These are phyloP conservation scores for Fusarium sp. DNA, from an alignment of 2,329 filamentous ascomycete species.

Conservation along the genomic window DNA sequence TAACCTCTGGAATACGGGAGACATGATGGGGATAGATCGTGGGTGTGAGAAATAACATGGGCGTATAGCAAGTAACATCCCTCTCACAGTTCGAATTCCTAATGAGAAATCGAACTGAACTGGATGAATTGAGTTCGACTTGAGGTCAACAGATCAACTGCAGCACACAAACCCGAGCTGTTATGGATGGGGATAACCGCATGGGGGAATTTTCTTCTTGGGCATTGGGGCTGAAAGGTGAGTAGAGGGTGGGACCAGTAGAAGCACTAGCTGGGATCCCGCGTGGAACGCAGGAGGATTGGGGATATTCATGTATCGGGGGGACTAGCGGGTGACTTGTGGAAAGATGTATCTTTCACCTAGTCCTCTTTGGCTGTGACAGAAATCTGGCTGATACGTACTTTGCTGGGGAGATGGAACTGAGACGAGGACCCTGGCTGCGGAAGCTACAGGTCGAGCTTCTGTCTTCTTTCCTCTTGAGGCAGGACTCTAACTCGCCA, in stretches of 20 bases:
- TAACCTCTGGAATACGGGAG: conserved; percentile 30
- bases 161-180: background rate
- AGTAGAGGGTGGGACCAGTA: conserved; percentile 26
- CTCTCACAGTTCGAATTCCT: background rate
- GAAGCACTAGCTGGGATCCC: conserved; percentile 32
- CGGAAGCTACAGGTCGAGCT: conserved; percentile 37
- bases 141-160: conserved; percentile 25
- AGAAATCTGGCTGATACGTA: conserved; percentile 27
- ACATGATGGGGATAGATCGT: conserved; percentile 2
- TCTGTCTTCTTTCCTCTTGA: conserved; percentile 38
- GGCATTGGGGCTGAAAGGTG: conserved; percentile 41
- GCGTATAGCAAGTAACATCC: conserved; percentile 7
- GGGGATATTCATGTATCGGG: conserved; percentile 42
- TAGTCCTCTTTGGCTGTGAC: conserved; percentile 4
- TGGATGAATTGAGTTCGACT: conserved; percentile 1
- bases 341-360: conserved; percentile 1
- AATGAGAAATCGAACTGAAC: background rate
- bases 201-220: conserved; percentile 37
- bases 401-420: conserved; percentile 23
- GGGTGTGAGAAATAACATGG: background rate
- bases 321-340: conserved; percentile 7
- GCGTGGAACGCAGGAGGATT: conserved; percentile 35
- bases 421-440: conserved; percentile 20
- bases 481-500: conserved; percentile 27
- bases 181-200: conserved; percentile 38